Base-by-base conservation (phyloP, 495 filamentous ascomycete genomes). In the Neurospora intermedia region DNA sequence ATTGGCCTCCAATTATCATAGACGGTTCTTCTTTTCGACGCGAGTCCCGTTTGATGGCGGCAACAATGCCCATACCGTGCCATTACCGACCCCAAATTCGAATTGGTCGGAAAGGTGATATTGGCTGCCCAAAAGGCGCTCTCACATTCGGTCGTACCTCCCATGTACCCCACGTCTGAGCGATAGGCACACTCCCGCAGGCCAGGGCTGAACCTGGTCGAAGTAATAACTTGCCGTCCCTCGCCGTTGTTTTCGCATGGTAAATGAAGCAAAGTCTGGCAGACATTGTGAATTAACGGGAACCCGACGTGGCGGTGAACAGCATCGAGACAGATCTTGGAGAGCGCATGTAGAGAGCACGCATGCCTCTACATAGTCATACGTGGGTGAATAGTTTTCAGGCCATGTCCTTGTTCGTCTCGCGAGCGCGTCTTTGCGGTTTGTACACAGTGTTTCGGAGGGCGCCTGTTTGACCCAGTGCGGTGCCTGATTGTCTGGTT, bases 241-340 rank as follows among this genome's bases (percentile, higher is more conserved):
- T 71, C 59, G 69, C 70, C 72, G 62, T 39, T 70, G 59, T 76
- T 35, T 13, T 66, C 54, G 54, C 27, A 18, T 66, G 54, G 27
- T 66, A 66, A 35, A 38, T 27, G 73, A 75, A 77, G 73, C 69
- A 73, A 71, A 73, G 43, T 46, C 78, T 71, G 62, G 75, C 74
- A 69, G 69, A 71, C 73, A 72, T 74, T 71, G 73, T 74, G 74
- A 73, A 74, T 78, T 76, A 73, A 71, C 54, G 75, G 69, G 71
- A 76, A 80, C 75, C 74, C 76, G 78, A 78, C 73, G 78, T 81
- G 78, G 79, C 79, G 79, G 79, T 81, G 80, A 82, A 76, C 76
- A 77, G 75, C 75, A 79, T 69, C 75, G 75, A 71, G 73, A 77
- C 73, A 78, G 77, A 79, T 77, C 77, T 80, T 81, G 74, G 74